Evolutionary conservation across 2,329 filamentous ascomycete genomes (phyloP), one percentile per base, ranked within the genome.

Genomic region (Onygenales sp.): DNA sequence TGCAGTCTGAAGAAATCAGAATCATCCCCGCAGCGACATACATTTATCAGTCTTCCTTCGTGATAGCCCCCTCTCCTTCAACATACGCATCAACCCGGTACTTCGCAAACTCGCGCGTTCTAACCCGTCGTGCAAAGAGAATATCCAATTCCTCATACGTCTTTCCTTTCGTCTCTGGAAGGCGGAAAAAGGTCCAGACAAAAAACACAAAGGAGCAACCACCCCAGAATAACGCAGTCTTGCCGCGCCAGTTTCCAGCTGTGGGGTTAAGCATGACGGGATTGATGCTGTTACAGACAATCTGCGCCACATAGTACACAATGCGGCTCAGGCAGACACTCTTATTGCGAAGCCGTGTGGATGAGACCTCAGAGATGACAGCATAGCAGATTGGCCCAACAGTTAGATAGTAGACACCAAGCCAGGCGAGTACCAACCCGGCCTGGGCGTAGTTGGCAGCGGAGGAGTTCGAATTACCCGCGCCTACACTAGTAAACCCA

Each of bases 281-380:
- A 14, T 70, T 63, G 6, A 63, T 61, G 27, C 72, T 59, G 42
- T 66, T 67, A 62, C 68, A 67, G 11, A 65, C 60, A 14, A 71
- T 65, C 2, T 67, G 68, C 48, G 68, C 64, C 2, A 71, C 51
- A 3, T 66, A 59, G 56, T 73, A 68, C 0, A 65, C 65, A 1
- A 65, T 65, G 1, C 66, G 70, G 7, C 69, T 67, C 9, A 74
- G 60, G 33, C 62, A 61, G 46, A 61, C 74, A n/a, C 75, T 78
- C 40, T 72, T 72, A 55, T 71, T 72, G 0, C 70, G 64, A 1
- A 74, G 62, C 0, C 57, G 55, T 1, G 74, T 64, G 0, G 70
- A 73, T 1, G 65, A 69, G 10, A 61, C 75, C 58, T 75, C 76
- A 3, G 73, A 72, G 1, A 74, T 68, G 40, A 75, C 65, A 31